Conservation (phyloP, 2,329 filamentous ascomycete genomes). For the Cryphonectria japonica region DNA sequence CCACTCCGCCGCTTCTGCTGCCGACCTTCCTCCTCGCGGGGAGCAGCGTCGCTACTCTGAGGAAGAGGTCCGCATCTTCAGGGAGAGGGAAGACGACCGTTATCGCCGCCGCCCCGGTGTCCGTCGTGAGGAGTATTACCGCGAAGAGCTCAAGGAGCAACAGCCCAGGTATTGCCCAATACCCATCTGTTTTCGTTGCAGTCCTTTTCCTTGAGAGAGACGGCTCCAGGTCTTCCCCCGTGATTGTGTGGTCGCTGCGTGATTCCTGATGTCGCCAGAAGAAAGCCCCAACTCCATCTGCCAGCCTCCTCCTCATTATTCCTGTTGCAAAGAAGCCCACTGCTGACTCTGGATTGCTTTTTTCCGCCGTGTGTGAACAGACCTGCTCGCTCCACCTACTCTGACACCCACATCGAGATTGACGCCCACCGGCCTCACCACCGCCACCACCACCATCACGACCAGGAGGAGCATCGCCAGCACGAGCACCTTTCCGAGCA, state of each 20-base stretch:
- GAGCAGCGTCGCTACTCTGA: constrained; percentile 68
- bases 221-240: constrained; percentile 18
- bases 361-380: constrained; percentile 34
- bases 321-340: neutral
- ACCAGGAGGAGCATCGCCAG: constrained; percentile 23
- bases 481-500: constrained; percentile 29
- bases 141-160: constrained; percentile 50
- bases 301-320: too few relatives aligned
- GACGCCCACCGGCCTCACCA: constrained; percentile 46
- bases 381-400: constrained; percentile 50
- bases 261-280: neutral
- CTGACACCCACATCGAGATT: constrained; percentile 69
- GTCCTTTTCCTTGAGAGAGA: constrained; percentile 26
- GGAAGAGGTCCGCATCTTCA: constrained; percentile 83
- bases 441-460: constrained; percentile 35
- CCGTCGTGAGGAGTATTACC: constrained; percentile 55
- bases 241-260: neutral
- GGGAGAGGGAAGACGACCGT: constrained; percentile 77
- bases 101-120: constrained; percentile 73
- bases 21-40: constrained; percentile 63
- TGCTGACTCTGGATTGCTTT: constrained; percentile 19
- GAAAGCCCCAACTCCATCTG: neutral
- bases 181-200: constrained; percentile 29
- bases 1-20: constrained; percentile 60
- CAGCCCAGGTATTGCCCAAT: constrained; percentile 30